Percentiles rank a stretch among this genome's conserved stretches.
Evolutionary conservation across 2,329 filamentous ascomycete species (phyloP).

Genomic region (Cryphonectria naterciae): DNA sequence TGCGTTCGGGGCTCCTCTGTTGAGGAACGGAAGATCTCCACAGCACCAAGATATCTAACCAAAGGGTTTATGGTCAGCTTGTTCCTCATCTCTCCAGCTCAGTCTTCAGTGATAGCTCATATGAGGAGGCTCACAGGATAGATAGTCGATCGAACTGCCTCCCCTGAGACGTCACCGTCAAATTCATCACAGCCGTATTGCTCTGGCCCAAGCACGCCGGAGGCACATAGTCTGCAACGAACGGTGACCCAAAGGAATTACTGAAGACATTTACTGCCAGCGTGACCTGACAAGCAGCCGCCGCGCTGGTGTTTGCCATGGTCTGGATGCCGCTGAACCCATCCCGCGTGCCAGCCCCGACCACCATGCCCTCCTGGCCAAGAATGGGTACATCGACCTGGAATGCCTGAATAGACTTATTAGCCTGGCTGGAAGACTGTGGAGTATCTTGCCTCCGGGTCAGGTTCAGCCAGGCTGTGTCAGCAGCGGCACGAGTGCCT

Average conservation of each 20-base stretch:
- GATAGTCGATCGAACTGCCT: constrained; percentile 68
- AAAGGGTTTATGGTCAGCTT: neutral
- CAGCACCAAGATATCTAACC: constrained; percentile 60
- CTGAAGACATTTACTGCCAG: constrained; percentile 24
- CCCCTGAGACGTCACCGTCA: constrained; percentile 66
- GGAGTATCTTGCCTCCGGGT: neutral
- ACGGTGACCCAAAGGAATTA: constrained; percentile 23
- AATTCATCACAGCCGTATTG: constrained; percentile 66
- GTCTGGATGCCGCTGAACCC: constrained; percentile 22
- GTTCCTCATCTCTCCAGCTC: constrained; percentile 52
- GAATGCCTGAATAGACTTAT: constrained; percentile 18
- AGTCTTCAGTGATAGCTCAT: constrained; percentile 56
- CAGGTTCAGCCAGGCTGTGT: neutral
- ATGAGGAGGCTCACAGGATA: constrained; percentile 45
- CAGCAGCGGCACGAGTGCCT: neutral
- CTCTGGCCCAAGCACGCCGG: constrained; percentile 58
- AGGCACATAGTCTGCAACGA: constrained; percentile 58
- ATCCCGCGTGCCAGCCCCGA: constrained; percentile 17
- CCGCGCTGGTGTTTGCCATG: neutral
- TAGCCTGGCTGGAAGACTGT: neutral
- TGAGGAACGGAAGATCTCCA: constrained; percentile 68
- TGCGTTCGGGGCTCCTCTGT: constrained; percentile 65
- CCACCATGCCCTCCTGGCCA: constrained; percentile 13
- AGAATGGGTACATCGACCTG: constrained; percentile 23
- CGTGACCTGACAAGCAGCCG: constrained; percentile 17